phyloP scores from a whole-genome alignment of 352 stramenopile genomes.

The Pythium monospermum region DNA sequence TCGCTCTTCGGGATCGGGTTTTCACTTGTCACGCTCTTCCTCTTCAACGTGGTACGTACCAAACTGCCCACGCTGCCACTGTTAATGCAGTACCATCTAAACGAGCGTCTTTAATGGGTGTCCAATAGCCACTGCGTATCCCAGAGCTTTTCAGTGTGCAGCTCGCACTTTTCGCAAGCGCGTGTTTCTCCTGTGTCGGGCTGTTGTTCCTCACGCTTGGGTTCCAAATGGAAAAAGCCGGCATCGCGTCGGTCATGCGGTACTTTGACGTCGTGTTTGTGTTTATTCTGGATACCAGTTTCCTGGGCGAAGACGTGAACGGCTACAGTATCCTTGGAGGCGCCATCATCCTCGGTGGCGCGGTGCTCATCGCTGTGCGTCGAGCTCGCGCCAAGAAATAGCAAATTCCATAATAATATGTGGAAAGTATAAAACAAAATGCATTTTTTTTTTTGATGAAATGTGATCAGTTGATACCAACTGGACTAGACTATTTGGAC shows the following conservation, averaged over 20 bases:
- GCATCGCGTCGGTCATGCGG: slow-evolving; percentile 59
- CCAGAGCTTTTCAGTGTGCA: slow-evolving; percentile 25
- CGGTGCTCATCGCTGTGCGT: slow-evolving; percentile 45
- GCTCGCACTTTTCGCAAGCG: slow-evolving; percentile 36
- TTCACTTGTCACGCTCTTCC: slow-evolving; percentile 22
- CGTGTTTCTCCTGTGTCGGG: slow-evolving; percentile 42
- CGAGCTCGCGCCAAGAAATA: slow-evolving; percentile 26
- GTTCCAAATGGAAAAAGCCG: slow-evolving; percentile 53
- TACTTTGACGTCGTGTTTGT: slow-evolving; percentile 75
- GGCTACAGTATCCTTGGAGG: slow-evolving; percentile 53
- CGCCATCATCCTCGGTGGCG: slow-evolving; percentile 44
- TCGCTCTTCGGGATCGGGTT: slow-evolving; percentile 32
- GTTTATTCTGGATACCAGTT: slow-evolving; percentile 39
- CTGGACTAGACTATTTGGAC: not conserved
- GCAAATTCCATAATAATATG: not conserved
- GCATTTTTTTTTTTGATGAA: no score
- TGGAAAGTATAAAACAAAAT: not conserved
- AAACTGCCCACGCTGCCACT: no score
- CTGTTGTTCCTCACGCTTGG: slow-evolving; percentile 52
- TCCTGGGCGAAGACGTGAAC: slow-evolving; percentile 51
- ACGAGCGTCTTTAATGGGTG: not conserved
- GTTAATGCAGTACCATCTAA: no score
- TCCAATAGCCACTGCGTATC: slow-evolving; percentile 13
- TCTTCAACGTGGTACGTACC: slow-evolving; percentile 25
- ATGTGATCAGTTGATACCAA: not conserved